Evolutionary conservation across 2,329 filamentous ascomycete genomes (phyloP), one percentile per base, ranked within the genome.

Genomic region (Spiromastix sp.): DNA sequence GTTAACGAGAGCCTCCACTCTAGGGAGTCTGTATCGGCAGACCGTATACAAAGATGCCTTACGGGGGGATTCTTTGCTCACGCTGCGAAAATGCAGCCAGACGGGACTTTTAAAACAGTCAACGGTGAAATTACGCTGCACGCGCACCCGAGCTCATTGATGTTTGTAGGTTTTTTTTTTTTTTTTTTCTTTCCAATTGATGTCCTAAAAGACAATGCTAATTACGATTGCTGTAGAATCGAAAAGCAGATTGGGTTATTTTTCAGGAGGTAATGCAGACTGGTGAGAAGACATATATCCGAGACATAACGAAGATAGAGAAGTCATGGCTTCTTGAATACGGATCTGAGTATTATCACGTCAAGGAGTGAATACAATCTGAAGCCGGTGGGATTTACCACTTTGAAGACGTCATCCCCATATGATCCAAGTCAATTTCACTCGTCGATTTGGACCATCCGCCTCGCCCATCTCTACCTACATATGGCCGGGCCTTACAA

Each of bases 251-350:
- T 44, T 96, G 89, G 86, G 86, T 96, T 7, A 73, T 98, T 21
- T 98, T 95, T 53, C 82, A 93, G 49, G 89, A 95, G 61, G 77
- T 94, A 24, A 76, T 94, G 69, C 85, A 96, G 63, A 93, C 84
- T 4, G 77, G 81, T 7, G 76, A 74, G 44, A 96, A 96, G 68
- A 86, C 75, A 0, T 96, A 81, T 54, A 93, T 98, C 48, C 71
- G 85, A 37, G 89, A 96, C 58, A 67, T 96, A 40, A 91, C 80
- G n/a, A 91, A 85, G 64, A 83, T 96, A 49, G 84, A 95, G 55
- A 94, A 85, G 68, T 68, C 66, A n/a, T 98, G 89, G 84, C 68
- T 98, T 47, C 56, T 87, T 31, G 85, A 96, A 57, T 93, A 89
- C 66, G 86, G 85, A 10, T 77, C 84, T 0, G 78, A 81, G 36